Percentiles rank a stretch among this genome's conserved stretches.
These are phyloP conservation scores for Uncinocarpus reesii DNA, from an alignment of 2,329 filamentous ascomycete genomes.

Conservation along the genomic window DNA sequence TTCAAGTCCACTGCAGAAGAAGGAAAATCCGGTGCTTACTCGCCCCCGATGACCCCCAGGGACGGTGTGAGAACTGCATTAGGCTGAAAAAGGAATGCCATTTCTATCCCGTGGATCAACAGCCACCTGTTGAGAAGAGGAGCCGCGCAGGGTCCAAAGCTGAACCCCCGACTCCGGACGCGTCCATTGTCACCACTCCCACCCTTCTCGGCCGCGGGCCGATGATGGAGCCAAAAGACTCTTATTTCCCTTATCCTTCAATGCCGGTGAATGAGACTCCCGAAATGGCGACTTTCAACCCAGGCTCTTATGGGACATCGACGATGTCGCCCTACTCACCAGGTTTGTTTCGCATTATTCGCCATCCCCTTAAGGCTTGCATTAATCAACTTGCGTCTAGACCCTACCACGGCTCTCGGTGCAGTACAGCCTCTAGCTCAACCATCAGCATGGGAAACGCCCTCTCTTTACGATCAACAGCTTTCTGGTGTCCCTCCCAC, in stretches of 20 bases:
- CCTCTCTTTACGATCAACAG: conserved; percentile 30
- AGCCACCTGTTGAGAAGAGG: conserved; percentile 45
- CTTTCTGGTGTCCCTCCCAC: conserved; percentile 19
- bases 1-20: conserved; percentile 72
- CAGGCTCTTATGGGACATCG: conserved; percentile 24
- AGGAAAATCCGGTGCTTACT: conserved; percentile 89
- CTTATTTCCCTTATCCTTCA: conserved; percentile 30
- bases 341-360: conserved; percentile 23
- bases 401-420: conserved; percentile 24
- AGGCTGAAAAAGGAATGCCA: conserved; percentile 88
- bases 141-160: conserved; percentile 36
- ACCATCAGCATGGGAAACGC: conserved; percentile 31
- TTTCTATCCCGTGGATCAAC: conserved; percentile 80
- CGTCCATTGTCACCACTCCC: conserved; percentile 43
- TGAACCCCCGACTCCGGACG: conserved; percentile 37
- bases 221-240: conserved; percentile 27
- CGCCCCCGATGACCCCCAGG: conserved; percentile 59
- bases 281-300: conserved; percentile 28
- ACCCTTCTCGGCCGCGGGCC: conserved; percentile 26
- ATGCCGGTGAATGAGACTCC: conserved; percentile 28
- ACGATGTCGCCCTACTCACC: conserved; percentile 29
- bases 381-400: conserved; percentile 18
- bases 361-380: neutral
- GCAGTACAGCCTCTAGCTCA: conserved; percentile 27
- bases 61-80: conserved; percentile 84